Conservation (phyloP, 768 basidiomycete genomes). For the Kwoniella sp. region DNA sequence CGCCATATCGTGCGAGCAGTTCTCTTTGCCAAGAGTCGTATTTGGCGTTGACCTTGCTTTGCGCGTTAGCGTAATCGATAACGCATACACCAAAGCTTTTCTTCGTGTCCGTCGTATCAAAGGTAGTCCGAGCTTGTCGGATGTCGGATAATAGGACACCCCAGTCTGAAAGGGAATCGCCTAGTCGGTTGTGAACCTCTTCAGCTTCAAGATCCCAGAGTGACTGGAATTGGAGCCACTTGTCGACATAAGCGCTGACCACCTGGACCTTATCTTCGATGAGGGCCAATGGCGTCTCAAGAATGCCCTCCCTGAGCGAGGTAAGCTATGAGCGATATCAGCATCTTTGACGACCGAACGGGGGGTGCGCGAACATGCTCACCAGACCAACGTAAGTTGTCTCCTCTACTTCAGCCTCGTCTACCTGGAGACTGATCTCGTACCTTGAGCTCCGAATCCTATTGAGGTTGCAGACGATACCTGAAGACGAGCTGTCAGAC, state of each 20-base stretch:
- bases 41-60: constrained; percentile 95
- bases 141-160: constrained; percentile 95
- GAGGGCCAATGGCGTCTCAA: constrained; percentile 78
- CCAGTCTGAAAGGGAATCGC: constrained; percentile 91
- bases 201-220: constrained; percentile 98
- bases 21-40: constrained; percentile 98
- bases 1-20: constrained; percentile 86
- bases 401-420: constrained; percentile 67
- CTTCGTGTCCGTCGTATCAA: constrained; percentile 93
- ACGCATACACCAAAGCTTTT: constrained; percentile 90
- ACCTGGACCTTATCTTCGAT: constrained; percentile 78
- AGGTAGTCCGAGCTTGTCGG: constrained; percentile 92
- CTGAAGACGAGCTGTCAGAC: constrained; percentile 55
- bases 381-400: constrained; percentile 82
- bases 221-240: constrained; percentile 99
- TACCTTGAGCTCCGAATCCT: constrained; percentile 94
- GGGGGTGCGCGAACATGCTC: constrained; percentile 41
- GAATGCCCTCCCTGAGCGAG: constrained; percentile 69
- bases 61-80: constrained; percentile 97
- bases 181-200: constrained; percentile 86
- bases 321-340: constrained; percentile 59
- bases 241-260: constrained; percentile 85
- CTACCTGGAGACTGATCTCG: constrained; percentile 91
- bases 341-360: neutral
- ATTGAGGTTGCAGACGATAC: constrained; percentile 80